Evolutionary conservation across 768 basidiomycete species (phyloP).

Genomic region (Boletus rubescentipes): DNA sequence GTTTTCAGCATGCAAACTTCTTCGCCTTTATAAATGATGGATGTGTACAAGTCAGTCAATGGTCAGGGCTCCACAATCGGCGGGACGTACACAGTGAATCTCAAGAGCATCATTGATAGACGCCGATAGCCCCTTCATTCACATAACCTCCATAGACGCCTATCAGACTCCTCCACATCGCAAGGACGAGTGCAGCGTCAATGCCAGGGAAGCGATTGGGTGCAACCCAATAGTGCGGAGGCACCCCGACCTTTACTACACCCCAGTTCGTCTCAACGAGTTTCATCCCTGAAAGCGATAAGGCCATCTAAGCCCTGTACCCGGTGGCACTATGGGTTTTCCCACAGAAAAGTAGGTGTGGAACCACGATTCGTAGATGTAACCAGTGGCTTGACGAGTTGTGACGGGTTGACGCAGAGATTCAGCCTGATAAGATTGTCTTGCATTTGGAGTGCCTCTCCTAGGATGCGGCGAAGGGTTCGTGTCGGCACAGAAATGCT

Average conservation of each 20-base stretch:
- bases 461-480: background rate
- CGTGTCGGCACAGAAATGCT: background rate
- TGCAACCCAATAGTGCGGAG: background rate
- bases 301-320: background rate
- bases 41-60: too few relatives aligned
- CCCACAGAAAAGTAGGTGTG: background rate
- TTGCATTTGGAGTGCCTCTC: background rate
- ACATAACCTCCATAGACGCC: too few relatives aligned
- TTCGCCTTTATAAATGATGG: too few relatives aligned
- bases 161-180: too few relatives aligned
- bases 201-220: background rate
- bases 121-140: too few relatives aligned
- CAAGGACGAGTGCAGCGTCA: background rate
- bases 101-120: too few relatives aligned
- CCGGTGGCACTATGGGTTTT: background rate
- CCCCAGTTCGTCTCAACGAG: too few relatives aligned
- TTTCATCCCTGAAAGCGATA: background rate
- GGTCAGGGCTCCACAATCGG: too few relatives aligned
- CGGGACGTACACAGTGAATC: too few relatives aligned
- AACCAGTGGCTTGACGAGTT: background rate
- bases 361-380: background rate
- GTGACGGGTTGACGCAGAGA: background rate
- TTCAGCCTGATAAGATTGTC: background rate
- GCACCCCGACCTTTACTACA: background rate
- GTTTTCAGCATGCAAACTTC: too few relatives aligned